Percentiles rank a stretch among this genome's conserved stretches.
phyloP scores from a whole-genome alignment of 2,329 filamentous ascomycete genomes.

The Penicillium sclerotigenum region DNA sequence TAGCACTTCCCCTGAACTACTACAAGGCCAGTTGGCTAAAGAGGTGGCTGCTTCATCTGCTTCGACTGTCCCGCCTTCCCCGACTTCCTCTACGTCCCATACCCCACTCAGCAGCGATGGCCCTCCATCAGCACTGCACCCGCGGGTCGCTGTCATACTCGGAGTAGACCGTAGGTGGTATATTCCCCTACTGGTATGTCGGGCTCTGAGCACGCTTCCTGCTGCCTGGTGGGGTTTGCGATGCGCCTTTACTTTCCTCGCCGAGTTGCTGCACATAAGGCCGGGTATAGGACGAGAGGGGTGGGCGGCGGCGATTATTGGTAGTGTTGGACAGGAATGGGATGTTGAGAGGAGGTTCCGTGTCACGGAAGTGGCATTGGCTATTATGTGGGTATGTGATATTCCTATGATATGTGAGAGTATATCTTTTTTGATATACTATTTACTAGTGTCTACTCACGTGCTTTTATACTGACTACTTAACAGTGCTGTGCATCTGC shows the following conservation, averaged over 20 bases:
- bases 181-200: constrained; percentile 67
- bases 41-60: constrained; percentile 30
- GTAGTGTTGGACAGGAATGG: constrained; percentile 40
- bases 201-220: constrained; percentile 68
- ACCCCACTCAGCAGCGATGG: constrained; percentile 31
- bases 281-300: constrained; percentile 44
- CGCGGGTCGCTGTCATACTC: constrained; percentile 73
- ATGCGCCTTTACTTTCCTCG: constrained; percentile 65
- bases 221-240: constrained; percentile 70
- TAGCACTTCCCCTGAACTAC: constrained; percentile 8
- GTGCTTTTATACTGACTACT: neutral
- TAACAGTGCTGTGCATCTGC: constrained; percentile 67
- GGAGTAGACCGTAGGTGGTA: constrained; percentile 72
- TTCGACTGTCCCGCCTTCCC: constrained; percentile 30
- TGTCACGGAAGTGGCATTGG: constrained; percentile 67
- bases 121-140: constrained; percentile 56
- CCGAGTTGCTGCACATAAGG: constrained; percentile 56
- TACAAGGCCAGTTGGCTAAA: constrained; percentile 25
- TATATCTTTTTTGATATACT: constrained; percentile 25
- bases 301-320: constrained; percentile 39
- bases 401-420: neutral
- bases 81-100: constrained; percentile 28
- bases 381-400: constrained; percentile 68
- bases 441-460: neutral
- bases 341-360: constrained; percentile 50